phyloP scores from a whole-genome alignment of 129 eudicot species.

The Arctium minus region DNA sequence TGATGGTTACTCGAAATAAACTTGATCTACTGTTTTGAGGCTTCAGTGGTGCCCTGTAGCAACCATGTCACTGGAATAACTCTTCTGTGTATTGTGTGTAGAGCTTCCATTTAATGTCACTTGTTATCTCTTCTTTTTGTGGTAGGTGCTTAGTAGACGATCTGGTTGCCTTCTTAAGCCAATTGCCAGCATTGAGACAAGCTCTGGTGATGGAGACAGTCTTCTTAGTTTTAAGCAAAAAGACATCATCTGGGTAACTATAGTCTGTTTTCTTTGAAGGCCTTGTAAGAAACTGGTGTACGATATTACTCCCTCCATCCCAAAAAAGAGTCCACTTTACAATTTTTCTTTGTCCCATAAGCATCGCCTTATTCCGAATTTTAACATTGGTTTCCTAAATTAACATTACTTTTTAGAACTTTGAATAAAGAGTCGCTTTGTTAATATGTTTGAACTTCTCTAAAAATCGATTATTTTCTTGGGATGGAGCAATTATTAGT shows the following conservation, averaged over 20 bases:
- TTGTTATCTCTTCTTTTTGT: constrained; percentile 18
- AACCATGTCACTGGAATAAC: neutral
- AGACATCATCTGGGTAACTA: constrained; percentile 68
- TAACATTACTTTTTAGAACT: neutral
- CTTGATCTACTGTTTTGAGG: neutral
- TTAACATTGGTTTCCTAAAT: neutral
- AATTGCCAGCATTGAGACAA: constrained; percentile 54
- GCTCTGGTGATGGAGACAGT: constrained; percentile 59
- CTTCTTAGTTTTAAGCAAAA: constrained; percentile 77
- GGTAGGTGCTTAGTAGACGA: constrained; percentile 77
- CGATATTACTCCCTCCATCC: neutral
- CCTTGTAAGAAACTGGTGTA: neutral
- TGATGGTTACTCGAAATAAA: neutral
- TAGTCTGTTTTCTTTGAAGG: constrained; percentile 21
- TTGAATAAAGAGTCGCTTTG: neutral
- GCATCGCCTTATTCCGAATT: neutral
- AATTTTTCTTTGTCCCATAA: neutral
- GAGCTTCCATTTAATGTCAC: constrained; percentile 2
- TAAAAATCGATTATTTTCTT: neutral
- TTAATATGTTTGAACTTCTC: neutral
- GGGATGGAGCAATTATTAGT: neutral
- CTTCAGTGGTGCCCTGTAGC: neutral
- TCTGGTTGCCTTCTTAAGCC: constrained; percentile 80
- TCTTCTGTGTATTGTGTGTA: neutral
- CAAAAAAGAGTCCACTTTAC: neutral